Evolutionary conservation across 2,329 filamentous ascomycete species (phyloP).

Genomic region (Fusarium brevicatenulatum): DNA sequence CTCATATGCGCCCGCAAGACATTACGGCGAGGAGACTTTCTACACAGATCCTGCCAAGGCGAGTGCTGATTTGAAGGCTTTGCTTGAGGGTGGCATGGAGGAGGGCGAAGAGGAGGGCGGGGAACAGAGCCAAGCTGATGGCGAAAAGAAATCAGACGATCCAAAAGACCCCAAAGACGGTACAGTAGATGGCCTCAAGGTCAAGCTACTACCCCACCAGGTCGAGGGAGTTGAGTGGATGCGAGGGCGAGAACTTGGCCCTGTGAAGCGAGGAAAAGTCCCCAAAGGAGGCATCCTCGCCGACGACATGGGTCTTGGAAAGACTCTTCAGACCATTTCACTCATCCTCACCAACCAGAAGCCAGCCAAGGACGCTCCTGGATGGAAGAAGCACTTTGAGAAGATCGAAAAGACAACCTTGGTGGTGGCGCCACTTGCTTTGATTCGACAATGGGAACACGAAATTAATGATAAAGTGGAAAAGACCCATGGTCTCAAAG

Average conservation of each 20-base stretch:
- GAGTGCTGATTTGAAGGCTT: constrained; percentile 79
- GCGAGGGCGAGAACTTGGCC: constrained; percentile 88
- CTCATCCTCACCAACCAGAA: constrained; percentile 86
- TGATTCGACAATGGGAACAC: constrained; percentile 97
- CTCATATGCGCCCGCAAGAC: constrained; percentile 13
- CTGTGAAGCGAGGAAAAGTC: constrained; percentile 80
- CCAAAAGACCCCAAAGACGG: constrained; percentile 57
- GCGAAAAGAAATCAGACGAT: constrained; percentile 36
- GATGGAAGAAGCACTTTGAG: constrained; percentile 75
- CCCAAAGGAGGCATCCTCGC: constrained; percentile 95
- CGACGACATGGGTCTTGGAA: constrained; percentile 97
- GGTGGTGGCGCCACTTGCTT: constrained; percentile 89
- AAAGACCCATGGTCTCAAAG: constrained; percentile 74
- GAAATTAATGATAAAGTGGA: constrained; percentile 88
- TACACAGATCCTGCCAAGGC: constrained; percentile 79
- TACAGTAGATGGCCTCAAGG: constrained; percentile 79
- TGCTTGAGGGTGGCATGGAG: constrained; percentile 84
- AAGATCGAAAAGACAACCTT: constrained; percentile 82
- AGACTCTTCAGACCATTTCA: constrained; percentile 93
- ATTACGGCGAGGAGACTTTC: constrained; percentile 58
- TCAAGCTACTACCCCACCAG: constrained; percentile 92
- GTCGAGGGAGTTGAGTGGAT: constrained; percentile 96
- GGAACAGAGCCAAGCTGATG: constrained; percentile 35
- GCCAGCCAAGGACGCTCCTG: constrained; percentile 65
- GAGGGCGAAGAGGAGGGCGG: constrained; percentile 67